Evolutionary conservation across 805 yeast genomes (phyloP).

Genomic region (Millerago galiae): DNA sequence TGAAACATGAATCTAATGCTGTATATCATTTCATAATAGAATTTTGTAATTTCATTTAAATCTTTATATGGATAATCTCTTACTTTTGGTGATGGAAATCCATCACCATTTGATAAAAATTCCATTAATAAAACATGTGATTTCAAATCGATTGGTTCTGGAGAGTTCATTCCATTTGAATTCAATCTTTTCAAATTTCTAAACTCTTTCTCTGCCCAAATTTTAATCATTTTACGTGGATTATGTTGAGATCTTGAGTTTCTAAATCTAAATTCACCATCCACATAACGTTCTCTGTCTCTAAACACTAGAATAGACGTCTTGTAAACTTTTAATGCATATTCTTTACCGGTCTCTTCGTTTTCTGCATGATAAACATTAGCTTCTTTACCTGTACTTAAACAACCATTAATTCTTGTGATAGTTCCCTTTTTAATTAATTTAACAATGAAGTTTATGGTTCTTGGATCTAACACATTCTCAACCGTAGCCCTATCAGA

Average conservation of each 20-base stretch:
- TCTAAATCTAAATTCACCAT: conserved; percentile 91
- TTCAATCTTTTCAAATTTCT: conserved; percentile 82
- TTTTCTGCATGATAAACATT: conserved; percentile 81
- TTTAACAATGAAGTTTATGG: conserved; percentile 74
- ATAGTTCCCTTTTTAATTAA: conserved; percentile 79
- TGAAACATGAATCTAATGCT: conserved; percentile 86
- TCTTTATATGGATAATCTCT: conserved; percentile 74
- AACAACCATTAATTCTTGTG: conserved; percentile 84
- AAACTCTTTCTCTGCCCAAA: conserved; percentile 98
- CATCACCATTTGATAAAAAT: conserved; percentile 67
- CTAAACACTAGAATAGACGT: conserved; percentile 96
- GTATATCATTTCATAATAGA: conserved; percentile 72
- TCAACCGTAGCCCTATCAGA: conserved; percentile 96
- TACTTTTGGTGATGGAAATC: conserved; percentile 86
- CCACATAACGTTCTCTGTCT: conserved; percentile 92
- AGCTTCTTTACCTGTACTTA: conserved; percentile 98
- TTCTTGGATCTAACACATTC: conserved; percentile 93
- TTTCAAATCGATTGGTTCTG: conserved; percentile 84
- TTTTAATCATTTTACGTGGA: conserved; percentile 94
- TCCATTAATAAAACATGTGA: conserved; percentile 95
- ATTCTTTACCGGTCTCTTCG: conserved; percentile 43
- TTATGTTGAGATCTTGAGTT: conserved; percentile 81
- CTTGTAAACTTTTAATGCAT: conserved; percentile 90
- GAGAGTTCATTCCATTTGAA: conserved; percentile 80
- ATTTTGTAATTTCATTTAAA: conserved; percentile 55